phyloP scores from a whole-genome alignment of 345 rosid genomes.

The Corchorus capsularis region DNA sequence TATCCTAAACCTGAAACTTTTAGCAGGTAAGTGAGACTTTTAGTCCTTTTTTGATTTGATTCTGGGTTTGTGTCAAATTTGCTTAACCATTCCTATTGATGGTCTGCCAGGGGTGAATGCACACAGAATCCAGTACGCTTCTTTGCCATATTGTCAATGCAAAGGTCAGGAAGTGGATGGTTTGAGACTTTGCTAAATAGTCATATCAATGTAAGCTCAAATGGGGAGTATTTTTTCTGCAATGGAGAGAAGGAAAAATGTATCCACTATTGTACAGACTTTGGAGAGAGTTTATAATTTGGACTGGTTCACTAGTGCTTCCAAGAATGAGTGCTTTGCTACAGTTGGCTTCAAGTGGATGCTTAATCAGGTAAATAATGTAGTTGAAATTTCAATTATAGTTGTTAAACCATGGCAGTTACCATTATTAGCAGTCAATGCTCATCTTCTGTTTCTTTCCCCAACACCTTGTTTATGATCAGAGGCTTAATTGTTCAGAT shows the following conservation, averaged over 20 bases:
- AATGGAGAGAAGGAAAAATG: slow-evolving; percentile 62
- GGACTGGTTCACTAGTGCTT: slow-evolving; percentile 87
- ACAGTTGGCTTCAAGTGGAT: slow-evolving; percentile 99
- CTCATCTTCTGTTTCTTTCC: not conserved
- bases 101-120: slow-evolving; percentile 69
- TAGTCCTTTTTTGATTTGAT: not conserved
- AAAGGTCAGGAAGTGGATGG: slow-evolving; percentile 99
- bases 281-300: slow-evolving; percentile 87
- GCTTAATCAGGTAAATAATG: slow-evolving; percentile 80
- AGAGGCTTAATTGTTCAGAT: not conserved
- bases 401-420: not conserved
- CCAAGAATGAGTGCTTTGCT: slow-evolving; percentile 94
- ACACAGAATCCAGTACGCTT: slow-evolving; percentile 68
- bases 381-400: slow-evolving; percentile 6
- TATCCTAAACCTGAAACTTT: slow-evolving; percentile 85
- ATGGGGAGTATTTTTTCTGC: slow-evolving; percentile 89
- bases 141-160: slow-evolving; percentile 92
- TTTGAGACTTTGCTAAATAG: slow-evolving; percentile 94
- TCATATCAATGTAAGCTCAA: slow-evolving; percentile 87
- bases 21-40: slow-evolving; percentile 53
- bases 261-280: slow-evolving; percentile 59
- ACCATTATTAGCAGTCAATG: not conserved
- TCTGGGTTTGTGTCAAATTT: not conserved
- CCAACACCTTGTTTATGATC: not conserved
- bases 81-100: not conserved